Evolutionary conservation across 352 stramenopile species (phyloP), one percentile per base, ranked within the genome.

Genomic region (Phytophthora fragariaefolia): DNA sequence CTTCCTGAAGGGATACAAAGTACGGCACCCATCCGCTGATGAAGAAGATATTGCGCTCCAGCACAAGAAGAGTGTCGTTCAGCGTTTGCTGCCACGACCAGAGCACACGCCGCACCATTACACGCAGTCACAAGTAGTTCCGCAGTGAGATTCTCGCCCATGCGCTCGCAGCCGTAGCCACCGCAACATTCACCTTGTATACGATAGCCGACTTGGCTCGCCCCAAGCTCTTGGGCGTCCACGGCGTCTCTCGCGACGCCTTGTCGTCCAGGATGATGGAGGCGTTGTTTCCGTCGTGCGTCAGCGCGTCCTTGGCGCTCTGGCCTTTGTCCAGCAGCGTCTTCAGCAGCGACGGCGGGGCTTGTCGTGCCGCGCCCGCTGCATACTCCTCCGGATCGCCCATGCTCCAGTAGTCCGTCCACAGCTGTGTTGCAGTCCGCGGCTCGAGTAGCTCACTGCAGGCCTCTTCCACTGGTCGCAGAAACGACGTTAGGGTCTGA

Each of bases 21-120:
- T 92, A 92, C 6, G 84, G 60, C 5, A 81, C 74, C 87, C 87
- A 96, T 55, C 89, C 85, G 46, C 58, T 76, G 64, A 93, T 92
- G 63, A 93, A 94, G 58, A 96, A 93, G 26, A 96, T 88, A 63
- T 91, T 92, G 63, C 81, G 83, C 66, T 94, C 84, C 34, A 91
- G 57, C 30, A 96, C 76, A 8, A 93, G 52, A 47, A 96, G 66
- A 52, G 82, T 93, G 64, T 96, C 87, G 57, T 96, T 96, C 26
- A 96, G 71, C 8, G 85, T 94, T 84, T 96, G 85, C 87, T 95
- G 50, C n/a, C 47, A 47, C 6, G 32, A 22, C 18, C 15, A 34
- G 50, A n/a, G 40, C 63, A 27, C 23, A 66, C 58, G 32, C 17
- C 12, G 10, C 51, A 57, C 34, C 8, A 15, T 40, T 36, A 43